Base-by-base conservation (phyloP, 441 rosid species). In the Macaranga tanarius region DNA sequence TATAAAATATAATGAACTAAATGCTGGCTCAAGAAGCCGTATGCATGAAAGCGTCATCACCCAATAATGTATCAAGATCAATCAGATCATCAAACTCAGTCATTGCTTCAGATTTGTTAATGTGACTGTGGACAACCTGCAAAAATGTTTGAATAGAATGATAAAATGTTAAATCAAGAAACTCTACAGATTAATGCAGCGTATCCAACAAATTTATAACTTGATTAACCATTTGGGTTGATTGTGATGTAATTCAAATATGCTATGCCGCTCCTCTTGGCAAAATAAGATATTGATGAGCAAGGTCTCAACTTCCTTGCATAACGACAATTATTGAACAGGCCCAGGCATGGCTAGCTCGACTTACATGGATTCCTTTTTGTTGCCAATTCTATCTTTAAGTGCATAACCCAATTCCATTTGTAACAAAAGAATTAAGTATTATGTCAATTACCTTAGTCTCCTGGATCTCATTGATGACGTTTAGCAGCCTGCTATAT, bases 391-490 rank as follows among this genome's bases (percentile, higher is more conserved):
- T 55, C 23, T 52, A 52, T 17, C 1, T 12, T 47, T 42, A 0
- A 67, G 25, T 1, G n/a, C 23, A 31, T 5, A 10, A 3, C 16
- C 10, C 9, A 12, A 11, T 10, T 40, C 45, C 67, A 40, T 25
- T 20, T 50, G 17, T 26, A 12, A 52, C 20, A 28, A 34, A 31
- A 52, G 58, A 57, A 58, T 66, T 4, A 64, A 52, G 19, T 62
- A 50, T 60, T 4, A 56, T 22, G 34, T 22, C 38, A 26, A 19
- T 70, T 84, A 93, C 98, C 97, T 94, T 86, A 72, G 75, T 76
- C 80, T 88, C 93, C 74, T 90, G 92, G 77, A 90, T 92, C 75
- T 90, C 88, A 20, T 83, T 83, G 52, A 89, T 93, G 42, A 89
- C 98, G 64, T 90, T 88, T 19, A 87, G 85, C 77, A 94, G 80